A percentile compares a stretch with the other conserved stretches of the same genome.
These are phyloP conservation scores for Luvunga scandens DNA, from an alignment of 345 rosid species.

Conservation along the genomic window DNA sequence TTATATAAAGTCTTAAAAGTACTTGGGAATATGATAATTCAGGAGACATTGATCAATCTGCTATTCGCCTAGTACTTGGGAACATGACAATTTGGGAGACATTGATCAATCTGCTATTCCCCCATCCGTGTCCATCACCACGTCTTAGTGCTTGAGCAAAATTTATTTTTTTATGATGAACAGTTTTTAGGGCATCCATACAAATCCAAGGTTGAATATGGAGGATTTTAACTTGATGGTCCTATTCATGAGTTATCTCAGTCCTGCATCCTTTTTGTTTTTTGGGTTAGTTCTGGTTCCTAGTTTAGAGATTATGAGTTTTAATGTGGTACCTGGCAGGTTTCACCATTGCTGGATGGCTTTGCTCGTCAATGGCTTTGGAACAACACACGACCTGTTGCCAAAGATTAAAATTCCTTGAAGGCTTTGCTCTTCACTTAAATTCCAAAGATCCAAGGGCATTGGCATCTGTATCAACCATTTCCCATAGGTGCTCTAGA, in stretches of 20 bases:
- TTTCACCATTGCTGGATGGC: conserved; percentile 80
- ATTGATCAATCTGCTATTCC: not conserved
- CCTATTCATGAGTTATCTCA: not conserved
- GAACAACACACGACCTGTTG: conserved; percentile 67
- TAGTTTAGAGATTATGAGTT: not conserved
- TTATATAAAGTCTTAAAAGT: not conserved
- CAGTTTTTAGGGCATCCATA: not conserved
- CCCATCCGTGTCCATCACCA: not conserved
- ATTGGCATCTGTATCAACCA: too few species aligned
- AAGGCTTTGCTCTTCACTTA: not conserved
- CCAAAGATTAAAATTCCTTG: conserved; percentile 30
- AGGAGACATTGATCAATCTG: not conserved
- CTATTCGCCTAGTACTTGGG: not conserved
- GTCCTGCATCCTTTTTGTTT: not conserved
- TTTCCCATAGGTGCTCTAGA: too few species aligned
- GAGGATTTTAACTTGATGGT: not conserved
- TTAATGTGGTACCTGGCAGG: conserved; percentile 39
- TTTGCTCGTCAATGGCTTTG: conserved; percentile 77
- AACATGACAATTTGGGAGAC: not conserved
- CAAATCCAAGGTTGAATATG: not conserved
- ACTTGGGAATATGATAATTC: not conserved
- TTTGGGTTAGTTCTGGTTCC: not conserved
- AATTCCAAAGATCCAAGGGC: not conserved
- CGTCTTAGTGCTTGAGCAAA: not conserved
- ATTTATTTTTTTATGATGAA: not conserved